These are phyloP conservation scores for Manihot esculenta DNA, from an alignment of 441 rosid species.

Conservation along the genomic window DNA sequence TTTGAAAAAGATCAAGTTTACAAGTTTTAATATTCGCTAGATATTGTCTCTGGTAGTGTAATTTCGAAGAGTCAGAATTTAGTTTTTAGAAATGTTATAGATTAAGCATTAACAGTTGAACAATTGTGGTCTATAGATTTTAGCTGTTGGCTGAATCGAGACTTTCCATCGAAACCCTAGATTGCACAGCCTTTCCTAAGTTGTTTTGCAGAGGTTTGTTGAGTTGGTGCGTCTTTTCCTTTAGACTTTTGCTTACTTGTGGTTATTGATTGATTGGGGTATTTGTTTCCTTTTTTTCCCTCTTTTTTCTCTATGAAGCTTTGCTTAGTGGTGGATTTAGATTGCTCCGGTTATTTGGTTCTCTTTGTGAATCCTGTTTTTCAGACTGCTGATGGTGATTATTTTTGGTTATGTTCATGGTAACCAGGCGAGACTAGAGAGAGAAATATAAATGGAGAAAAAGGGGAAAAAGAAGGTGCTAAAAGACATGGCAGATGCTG, in stretches of 20 bases:
- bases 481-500: slow-evolving; percentile 9
- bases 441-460: slow-evolving; percentile 23
- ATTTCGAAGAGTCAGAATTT: not conserved
- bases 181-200: no score
- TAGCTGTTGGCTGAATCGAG: no score
- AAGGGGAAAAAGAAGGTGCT: slow-evolving; percentile 19
- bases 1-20: not conserved
- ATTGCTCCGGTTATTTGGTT: not conserved
- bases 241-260: not conserved
- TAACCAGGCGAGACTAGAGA: not conserved
- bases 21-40: not conserved
- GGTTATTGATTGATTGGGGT: not conserved
- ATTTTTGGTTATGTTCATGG: not conserved
- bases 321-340: not conserved
- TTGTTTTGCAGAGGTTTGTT: no score
- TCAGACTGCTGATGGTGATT: not conserved
- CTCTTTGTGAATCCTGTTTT: not conserved
- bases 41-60: not conserved
- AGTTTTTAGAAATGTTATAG: not conserved
- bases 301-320: no score
- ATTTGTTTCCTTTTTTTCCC: not conserved
- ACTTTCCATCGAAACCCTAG: no score
- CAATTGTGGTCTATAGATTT: no score
- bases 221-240: not conserved
- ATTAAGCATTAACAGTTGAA: no score